phyloP scores from a whole-genome alignment of 495 filamentous ascomycete genomes.

The Rhypophila decipiens region DNA sequence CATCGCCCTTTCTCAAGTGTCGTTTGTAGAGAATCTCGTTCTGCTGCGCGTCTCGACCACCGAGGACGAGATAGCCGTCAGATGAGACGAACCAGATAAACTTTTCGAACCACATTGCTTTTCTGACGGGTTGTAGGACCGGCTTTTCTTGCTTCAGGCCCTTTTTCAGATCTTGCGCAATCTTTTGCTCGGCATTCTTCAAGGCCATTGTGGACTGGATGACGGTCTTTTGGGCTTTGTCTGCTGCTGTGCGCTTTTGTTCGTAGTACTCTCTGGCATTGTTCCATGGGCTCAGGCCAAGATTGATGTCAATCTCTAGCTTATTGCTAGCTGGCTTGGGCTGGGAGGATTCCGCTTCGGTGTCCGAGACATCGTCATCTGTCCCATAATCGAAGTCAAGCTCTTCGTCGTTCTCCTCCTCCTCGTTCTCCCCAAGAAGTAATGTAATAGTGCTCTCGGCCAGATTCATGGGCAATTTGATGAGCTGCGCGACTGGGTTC shows the following conservation, averaged over 20 bases:
- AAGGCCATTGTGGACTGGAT: slow-evolving; percentile 78
- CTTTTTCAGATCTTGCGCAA: slow-evolving; percentile 75
- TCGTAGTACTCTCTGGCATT: slow-evolving; percentile 91
- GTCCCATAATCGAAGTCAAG: slow-evolving; percentile 58
- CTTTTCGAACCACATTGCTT: slow-evolving; percentile 92
- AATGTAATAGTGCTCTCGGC: slow-evolving; percentile 84
- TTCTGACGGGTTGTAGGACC: slow-evolving; percentile 72
- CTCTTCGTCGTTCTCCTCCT: slow-evolving; percentile 44
- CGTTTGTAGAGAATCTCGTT: slow-evolving; percentile 83
- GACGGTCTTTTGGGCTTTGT: slow-evolving; percentile 79
- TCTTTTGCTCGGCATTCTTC: slow-evolving; percentile 84
- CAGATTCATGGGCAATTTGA: slow-evolving; percentile 82
- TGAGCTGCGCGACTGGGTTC: slow-evolving; percentile 82
- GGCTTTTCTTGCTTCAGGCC: slow-evolving; percentile 89
- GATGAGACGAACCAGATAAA: slow-evolving; percentile 92
- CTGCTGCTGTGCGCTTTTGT: slow-evolving; percentile 73
- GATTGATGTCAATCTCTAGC: slow-evolving; percentile 76
- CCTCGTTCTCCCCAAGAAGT: slow-evolving; percentile 62
- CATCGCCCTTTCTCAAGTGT: slow-evolving; percentile 79
- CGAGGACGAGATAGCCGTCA: slow-evolving; percentile 87
- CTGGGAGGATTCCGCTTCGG: slow-evolving; percentile 35
- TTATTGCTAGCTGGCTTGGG: slow-evolving; percentile 37
- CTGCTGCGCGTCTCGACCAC: slow-evolving; percentile 81
- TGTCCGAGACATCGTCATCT: slow-evolving; percentile 56
- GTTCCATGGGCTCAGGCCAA: slow-evolving; percentile 71